Conservation (phyloP, 495 filamentous ascomycete species). For the Penicillium angulare region DNA sequence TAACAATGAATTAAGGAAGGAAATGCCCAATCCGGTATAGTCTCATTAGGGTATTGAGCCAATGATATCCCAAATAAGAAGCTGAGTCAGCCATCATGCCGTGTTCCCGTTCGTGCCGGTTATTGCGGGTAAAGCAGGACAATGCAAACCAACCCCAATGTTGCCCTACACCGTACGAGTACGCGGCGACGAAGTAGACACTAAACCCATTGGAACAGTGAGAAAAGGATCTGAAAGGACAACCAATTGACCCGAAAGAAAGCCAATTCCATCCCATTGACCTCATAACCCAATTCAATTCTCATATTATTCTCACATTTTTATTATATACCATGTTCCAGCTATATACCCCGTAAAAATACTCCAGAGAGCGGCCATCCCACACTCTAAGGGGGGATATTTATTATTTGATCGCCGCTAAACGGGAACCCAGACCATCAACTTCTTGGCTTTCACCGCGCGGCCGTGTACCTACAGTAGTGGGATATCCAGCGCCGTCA, state of each 20-base stretch:
- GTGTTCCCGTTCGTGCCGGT: slow-evolving; percentile 13
- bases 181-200: too few species aligned
- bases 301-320: not conserved
- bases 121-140: not conserved
- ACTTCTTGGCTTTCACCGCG: slow-evolving; percentile 23
- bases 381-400: not conserved
- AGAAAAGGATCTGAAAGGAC: too few species aligned
- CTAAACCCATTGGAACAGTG: too few species aligned
- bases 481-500: slow-evolving; percentile 7
- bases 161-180: too few species aligned
- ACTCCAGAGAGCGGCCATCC: not conserved
- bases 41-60: not conserved
- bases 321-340: not conserved
- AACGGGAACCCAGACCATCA: slow-evolving; percentile 6
- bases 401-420: slow-evolving; percentile 7
- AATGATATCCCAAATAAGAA: slow-evolving; percentile 5
- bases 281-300: not conserved
- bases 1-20: too few species aligned
- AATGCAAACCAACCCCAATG: too few species aligned
- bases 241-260: too few species aligned
- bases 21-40: slow-evolving; percentile 13
- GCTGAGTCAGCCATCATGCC: slow-evolving; percentile 12
- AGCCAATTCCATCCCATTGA: too few species aligned
- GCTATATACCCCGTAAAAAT: too few species aligned
- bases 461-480: slow-evolving; percentile 34